phyloP scores from a whole-genome alignment of 345 rosid species.

The Ricinus communis region DNA sequence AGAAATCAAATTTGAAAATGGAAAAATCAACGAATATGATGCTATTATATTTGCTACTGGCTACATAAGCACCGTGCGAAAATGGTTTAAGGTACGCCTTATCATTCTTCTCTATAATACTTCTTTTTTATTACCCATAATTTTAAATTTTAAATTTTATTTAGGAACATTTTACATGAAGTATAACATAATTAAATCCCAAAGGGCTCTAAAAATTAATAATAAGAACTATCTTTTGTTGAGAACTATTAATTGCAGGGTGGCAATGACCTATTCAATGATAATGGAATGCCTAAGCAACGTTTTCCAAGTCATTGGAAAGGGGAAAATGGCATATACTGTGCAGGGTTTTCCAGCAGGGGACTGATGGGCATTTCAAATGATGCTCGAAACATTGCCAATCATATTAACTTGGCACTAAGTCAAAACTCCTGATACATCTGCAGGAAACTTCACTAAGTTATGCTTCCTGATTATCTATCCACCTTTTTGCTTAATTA shows the following conservation, averaged over 20 bases:
- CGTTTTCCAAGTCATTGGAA: conserved; percentile 50
- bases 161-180: too few relatives aligned
- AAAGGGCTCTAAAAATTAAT: too few relatives aligned
- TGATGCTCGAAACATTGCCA: conserved; percentile 50
- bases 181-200: too few relatives aligned
- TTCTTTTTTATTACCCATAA: not conserved
- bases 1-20: conserved; percentile 31
- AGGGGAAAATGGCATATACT: conserved; percentile 51
- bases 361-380: conserved; percentile 49
- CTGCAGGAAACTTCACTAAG: too few relatives aligned
- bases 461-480: too few relatives aligned
- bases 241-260: conserved; percentile 22
- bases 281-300: conserved; percentile 41
- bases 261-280: conserved; percentile 33
- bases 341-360: conserved; percentile 46
- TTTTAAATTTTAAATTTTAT: too few relatives aligned
- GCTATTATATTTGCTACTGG: conserved; percentile 63
- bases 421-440: not conserved
- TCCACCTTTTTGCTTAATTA: too few relatives aligned
- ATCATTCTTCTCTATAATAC: too few relatives aligned
- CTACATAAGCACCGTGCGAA: conserved; percentile 45
- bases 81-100: conserved; percentile 52
- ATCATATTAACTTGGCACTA: conserved; percentile 8
- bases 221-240: not conserved
- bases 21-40: conserved; percentile 26